Evolutionary conservation across 2,329 filamentous ascomycete genomes (phyloP).

Genomic region (Byssochlamys sp.): DNA sequence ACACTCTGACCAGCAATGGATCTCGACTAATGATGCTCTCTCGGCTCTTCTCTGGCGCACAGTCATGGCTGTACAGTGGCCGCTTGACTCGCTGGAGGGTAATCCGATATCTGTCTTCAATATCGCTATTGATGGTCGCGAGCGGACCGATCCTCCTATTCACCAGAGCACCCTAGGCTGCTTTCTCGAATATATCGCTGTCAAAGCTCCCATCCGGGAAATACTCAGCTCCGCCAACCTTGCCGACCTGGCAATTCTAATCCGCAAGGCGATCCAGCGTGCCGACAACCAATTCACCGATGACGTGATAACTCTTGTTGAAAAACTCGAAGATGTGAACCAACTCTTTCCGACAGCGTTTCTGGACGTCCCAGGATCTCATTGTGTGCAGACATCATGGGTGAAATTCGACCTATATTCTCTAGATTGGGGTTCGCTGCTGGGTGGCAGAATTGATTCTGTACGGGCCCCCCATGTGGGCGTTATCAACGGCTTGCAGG

Average conservation of each 20-base stretch:
- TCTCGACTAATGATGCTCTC: constrained; percentile 29
- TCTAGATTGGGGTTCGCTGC: constrained; percentile 23
- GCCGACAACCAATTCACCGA: constrained; percentile 23
- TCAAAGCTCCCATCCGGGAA: constrained; percentile 12
- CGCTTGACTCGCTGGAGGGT: constrained; percentile 21
- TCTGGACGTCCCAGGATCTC: constrained; percentile 26
- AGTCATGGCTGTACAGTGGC: constrained; percentile 17
- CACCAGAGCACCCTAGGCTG: constrained; percentile 31
- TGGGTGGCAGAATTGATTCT: constrained; percentile 20
- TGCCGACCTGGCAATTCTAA: constrained; percentile 24
- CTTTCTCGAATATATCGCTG: constrained; percentile 29
- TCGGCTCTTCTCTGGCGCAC: constrained; percentile 31
- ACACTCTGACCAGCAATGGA: constrained; percentile 14
- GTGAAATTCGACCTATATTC: constrained; percentile 23
- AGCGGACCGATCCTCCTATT: constrained; percentile 25
- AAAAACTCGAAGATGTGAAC: constrained; percentile 23
- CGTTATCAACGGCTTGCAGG: constrained; percentile 23
- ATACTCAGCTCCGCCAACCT: constrained; percentile 21
- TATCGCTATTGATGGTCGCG: constrained; percentile 30
- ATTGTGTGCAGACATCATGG: constrained; percentile 28
- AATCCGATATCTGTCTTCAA: constrained; percentile 28
- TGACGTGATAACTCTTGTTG: constrained; percentile 21
- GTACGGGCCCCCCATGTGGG: constrained; percentile 24
- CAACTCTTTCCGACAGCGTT: constrained; percentile 25
- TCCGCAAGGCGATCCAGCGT: constrained; percentile 24